These are phyloP conservation scores for Cladosporium sp. DNA, from an alignment of 2,329 filamentous ascomycete genomes.

Conservation along the genomic window DNA sequence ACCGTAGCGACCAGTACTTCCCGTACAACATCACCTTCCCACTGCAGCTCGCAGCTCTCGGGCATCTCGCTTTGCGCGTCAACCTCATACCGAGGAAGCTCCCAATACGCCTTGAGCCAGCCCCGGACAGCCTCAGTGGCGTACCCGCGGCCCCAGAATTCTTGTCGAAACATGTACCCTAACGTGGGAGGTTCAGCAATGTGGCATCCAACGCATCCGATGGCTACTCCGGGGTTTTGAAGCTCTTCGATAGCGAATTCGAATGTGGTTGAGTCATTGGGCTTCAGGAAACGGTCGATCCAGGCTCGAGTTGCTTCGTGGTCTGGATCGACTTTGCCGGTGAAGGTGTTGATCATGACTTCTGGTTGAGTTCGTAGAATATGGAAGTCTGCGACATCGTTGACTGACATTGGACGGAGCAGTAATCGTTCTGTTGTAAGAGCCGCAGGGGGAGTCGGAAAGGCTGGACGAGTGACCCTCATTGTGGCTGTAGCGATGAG, in stretches of 20 bases:
- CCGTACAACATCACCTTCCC: not conserved
- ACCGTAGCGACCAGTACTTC: not conserved
- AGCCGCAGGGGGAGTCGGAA: not conserved
- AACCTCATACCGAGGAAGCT: not conserved
- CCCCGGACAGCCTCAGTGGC: conserved; percentile 3
- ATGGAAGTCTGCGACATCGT: conserved; percentile 1
- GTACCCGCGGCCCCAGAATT: no score
- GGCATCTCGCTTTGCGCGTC: not conserved
- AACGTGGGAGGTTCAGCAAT: no score
- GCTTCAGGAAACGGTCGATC: not conserved
- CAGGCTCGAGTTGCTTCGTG: not conserved
- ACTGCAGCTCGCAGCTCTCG: not conserved
- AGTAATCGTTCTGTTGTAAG: not conserved
- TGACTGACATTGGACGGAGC: not conserved
- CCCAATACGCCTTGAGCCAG: conserved; percentile 6
- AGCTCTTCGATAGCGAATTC: not conserved
- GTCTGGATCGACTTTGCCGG: not conserved
- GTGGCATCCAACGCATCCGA: not conserved
- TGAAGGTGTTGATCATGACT: not conserved
- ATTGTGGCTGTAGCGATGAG: no score
- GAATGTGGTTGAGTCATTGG: conserved; percentile 1
- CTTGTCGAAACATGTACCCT: no score
- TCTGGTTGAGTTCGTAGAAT: conserved; percentile 3
- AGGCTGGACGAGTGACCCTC: no score
- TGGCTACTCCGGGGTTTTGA: not conserved